Evolutionary conservation across 106 monocot species (phyloP), one percentile per base, ranked within the genome.

Genomic region (Ottelia alismoides): DNA sequence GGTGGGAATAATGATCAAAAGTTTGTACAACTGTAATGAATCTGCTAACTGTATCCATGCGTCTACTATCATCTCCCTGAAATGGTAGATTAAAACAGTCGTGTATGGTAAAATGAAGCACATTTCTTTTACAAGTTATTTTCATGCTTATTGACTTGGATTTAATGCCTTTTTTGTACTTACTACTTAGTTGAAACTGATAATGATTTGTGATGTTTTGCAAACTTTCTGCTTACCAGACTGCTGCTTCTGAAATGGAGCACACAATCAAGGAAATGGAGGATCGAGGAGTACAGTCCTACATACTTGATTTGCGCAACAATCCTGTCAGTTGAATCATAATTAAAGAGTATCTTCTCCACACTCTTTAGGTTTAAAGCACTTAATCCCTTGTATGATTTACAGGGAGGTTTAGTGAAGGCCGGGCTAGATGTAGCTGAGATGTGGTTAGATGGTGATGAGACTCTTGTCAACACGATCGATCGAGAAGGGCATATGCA

Each of bases 391-490:
- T n/a, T 43, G 10, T 16, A 43, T 43, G 6, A 58, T 43, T 9
- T 56, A 11, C 65, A 96, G 94, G 94, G 94, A 49, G 88, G 94
- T 43, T 61, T 96, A n/a, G 78, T 96, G n/a, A 88, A 73, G 70
- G 78, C 88, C 53, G 94, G 94, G 63, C 69, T 96, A 2, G 94
- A 96, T 68, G 84, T 96, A 60, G 94, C 94, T 27, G 78, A 88
- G 67, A 96, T 96, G 61, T 96, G 94, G 94, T 64, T 96, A 64
- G 94, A 96, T 59, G 94, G 88, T 22, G 75, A 89, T 62, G 84
- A 84, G 58, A 96, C 74, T 45, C 68, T 96, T 4, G 94, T 96
- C 28, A 96, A 96, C 76, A 88, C 94, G 30, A 71, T 96, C 49
- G 94, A 96, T 28, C 66, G 88, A 4, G 84, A 96, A 30, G 94